Evolutionary conservation across 2,329 filamentous ascomycete genomes (phyloP), one percentile per base, ranked within the genome.

Genomic region (Graphilbum sp.): DNA sequence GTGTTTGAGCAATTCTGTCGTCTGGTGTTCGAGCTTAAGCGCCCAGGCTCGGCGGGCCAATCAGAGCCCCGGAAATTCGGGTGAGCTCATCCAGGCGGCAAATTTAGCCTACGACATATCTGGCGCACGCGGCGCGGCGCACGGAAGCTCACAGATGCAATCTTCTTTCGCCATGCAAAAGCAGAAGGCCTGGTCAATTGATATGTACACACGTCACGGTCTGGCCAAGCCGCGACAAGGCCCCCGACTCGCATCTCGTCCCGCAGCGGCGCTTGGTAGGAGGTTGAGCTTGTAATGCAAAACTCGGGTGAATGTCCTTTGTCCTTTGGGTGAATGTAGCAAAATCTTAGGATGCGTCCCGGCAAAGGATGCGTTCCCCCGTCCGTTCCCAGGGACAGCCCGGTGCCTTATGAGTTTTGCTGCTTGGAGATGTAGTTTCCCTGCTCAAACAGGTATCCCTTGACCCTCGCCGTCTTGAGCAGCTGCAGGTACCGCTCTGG

Each of bases 401-500:
- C n/a, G n/a, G n/a, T n/a, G 24, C 15, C 19, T 34, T 35, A 40
- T 34, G 32, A 37, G 39, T 43, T 39, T 31, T 63, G 59, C 50
- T 62, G 55, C 62, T 77, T 67, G 37, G 64, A 58, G 43, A 76
- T 54, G 59, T 83, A 83, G 63, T 86, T 85, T 54, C 81, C 76
- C 61, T 87, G 81, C 53, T 85, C 63, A 50, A 84, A 86, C 46
- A 84, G 64, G 57, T 82, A 84, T 42, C 83, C 83, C 63, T 75
- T 79, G 55, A 88, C 69, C 61, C 82, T 80, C 52, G 79, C 69
- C 46, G 79, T 69, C 61, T 80, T 79, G 49, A 90, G 63, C 48
- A 88, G 64, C 58, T 85, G 70, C 45, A 90, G 67, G 54, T 88
- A 90, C 54, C 79, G 74, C 57, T 86, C 81, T 87, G 55, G 41